Conservation (phyloP, 176 grass and related monocot genomes). For the Aegilops umbellulata region DNA sequence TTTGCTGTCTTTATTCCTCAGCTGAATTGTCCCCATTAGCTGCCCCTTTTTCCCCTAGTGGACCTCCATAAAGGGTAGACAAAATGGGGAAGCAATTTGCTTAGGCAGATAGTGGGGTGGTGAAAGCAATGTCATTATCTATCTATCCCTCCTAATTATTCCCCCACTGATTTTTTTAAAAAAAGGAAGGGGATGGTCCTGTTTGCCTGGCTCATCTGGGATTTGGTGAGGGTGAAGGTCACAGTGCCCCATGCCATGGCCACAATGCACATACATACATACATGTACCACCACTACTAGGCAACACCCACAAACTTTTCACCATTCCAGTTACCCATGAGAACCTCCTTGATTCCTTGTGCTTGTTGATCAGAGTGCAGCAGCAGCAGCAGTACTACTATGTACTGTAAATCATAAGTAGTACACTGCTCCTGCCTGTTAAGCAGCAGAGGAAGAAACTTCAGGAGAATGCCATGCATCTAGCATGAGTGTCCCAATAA, state of each 20-base stretch:
- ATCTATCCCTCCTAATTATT: neutral
- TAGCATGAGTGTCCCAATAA: slow-evolving; percentile 21
- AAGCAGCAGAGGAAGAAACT: slow-evolving; percentile 8
- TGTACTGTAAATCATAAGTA: slow-evolving; percentile 1
- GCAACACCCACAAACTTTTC: slow-evolving; percentile 54
- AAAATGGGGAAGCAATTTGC: slow-evolving; percentile 28
- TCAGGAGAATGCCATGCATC: slow-evolving; percentile 19
- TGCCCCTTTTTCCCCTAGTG: slow-evolving; percentile 17
- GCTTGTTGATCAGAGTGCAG: slow-evolving; percentile 26
- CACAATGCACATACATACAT: neutral
- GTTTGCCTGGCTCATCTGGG: slow-evolving; percentile 43
- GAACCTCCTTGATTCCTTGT: slow-evolving; percentile 30
- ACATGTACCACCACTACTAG: neutral
- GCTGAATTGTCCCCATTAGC: slow-evolving; percentile 35
- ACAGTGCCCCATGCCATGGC: slow-evolving; percentile 36
- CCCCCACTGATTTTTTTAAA: slow-evolving; percentile 19
- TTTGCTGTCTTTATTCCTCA: slow-evolving; percentile 44
- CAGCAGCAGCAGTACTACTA: neutral
- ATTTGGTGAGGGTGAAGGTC: slow-evolving; percentile 45
- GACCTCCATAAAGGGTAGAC: slow-evolving; percentile 12
- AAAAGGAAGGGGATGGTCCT: slow-evolving; percentile 27
- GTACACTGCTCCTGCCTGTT: neutral
- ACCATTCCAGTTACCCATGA: slow-evolving; percentile 46
- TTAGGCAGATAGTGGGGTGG: slow-evolving; percentile 29
- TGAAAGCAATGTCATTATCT: slow-evolving; percentile 41